These are phyloP conservation scores for Rubus idaeus DNA, from an alignment of 306 rosid genomes.

Conservation along the genomic window DNA sequence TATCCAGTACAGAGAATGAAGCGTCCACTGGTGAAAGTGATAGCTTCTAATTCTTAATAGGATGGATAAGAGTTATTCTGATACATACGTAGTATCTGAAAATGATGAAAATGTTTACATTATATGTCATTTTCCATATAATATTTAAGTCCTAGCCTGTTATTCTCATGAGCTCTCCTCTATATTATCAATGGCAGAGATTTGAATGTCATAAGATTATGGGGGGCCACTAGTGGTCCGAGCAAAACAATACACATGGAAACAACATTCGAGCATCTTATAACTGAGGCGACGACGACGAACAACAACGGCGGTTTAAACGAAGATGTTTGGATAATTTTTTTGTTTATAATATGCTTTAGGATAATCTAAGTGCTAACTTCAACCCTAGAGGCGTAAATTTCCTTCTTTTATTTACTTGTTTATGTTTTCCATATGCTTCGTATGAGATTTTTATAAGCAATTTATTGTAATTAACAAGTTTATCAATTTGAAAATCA, in stretches of 20 bases:
- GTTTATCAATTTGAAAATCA: too few relatives aligned
- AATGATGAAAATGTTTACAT: background rate
- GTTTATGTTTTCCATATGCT: too few relatives aligned
- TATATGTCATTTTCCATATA: background rate
- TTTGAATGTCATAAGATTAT: background rate
- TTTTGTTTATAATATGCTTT: background rate
- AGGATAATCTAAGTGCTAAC: background rate
- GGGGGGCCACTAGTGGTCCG: background rate
- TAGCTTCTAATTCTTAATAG: background rate
- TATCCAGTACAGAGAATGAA: background rate
- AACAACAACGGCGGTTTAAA: background rate
- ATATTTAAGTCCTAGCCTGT: background rate
- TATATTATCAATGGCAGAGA: background rate
- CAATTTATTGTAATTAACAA: too few relatives aligned
- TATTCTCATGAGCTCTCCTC: background rate
- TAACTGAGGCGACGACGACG: background rate
- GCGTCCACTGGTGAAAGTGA: background rate
- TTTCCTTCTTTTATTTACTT: too few relatives aligned
- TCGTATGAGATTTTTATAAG: too few relatives aligned
- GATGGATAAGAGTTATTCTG: background rate
- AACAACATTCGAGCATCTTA: background rate
- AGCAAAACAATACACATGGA: background rate
- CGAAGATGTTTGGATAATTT: background rate
- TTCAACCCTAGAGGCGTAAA: too few relatives aligned
- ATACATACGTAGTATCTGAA: background rate